Base-by-base conservation (phyloP, 2,329 filamentous ascomycete genomes). In the Neurospora crassa region DNA sequence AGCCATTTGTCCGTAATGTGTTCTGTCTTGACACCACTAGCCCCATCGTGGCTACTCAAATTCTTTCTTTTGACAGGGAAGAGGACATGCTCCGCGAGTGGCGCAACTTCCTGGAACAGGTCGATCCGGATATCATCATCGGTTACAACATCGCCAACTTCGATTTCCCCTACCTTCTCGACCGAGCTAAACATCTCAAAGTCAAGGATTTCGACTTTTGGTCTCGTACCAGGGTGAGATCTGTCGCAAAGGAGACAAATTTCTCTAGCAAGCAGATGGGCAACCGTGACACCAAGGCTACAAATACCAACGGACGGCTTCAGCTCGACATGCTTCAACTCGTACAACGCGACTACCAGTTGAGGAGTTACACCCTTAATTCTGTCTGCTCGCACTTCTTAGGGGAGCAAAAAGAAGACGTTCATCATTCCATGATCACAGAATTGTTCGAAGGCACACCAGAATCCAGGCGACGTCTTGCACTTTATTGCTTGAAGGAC, bases 131-230 rank as follows among this genome's bases (percentile, higher is more conserved):
- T 82, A 92, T 99, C 74, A 97, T 99, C 78, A 99, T 96, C 70
- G 96, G 96, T 67, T 99, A 99, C 89, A 99, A 99, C 81, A 99
- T 97, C 82, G 85, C 92, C 79, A 99, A 99, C 82, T 99, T 99
- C 81, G 96, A 99, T 84, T 98, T 99, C 74, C 95, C 95, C 0
- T 99, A 99, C 79, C 87, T 99, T 0, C 86, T 99, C 12, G 92
- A 97, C 71, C 89, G 96, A 67, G 96, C 94, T 11, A 92, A 87
- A 75, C 90, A 97, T 78, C 85, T 99, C 40, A 97, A 96, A 77
- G 89, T 93, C 45, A 81, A 80, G 1, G 88, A 87, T 0, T 99
- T 99, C 75, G 92, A 96, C 7, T 95, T 91, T 80, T 97, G 93
- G 93, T 90, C 94, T 29, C 89, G 96, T 73, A 81, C 89, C 68